Evolutionary conservation across 768 basidiomycete genomes (phyloP).

Genomic region (Boletus subcaerulescens): DNA sequence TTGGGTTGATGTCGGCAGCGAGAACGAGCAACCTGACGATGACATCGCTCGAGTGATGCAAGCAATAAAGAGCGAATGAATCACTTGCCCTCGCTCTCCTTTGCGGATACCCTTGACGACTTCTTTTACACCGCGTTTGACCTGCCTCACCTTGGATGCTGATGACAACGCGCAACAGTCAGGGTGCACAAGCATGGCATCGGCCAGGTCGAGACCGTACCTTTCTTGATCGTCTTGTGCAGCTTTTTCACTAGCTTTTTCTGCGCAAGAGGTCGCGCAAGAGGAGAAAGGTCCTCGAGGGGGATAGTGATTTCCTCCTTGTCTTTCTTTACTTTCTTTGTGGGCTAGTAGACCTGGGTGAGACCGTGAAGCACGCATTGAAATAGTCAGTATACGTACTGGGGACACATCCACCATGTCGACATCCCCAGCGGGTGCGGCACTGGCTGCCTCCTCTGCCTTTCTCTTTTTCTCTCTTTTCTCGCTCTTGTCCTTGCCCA

Average conservation of each 20-base stretch:
- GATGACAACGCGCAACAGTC: not conserved
- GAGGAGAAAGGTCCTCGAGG: conserved; percentile 84
- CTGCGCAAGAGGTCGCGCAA: conserved; percentile 90
- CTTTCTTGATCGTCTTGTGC: conserved; percentile 93
- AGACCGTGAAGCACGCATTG: conserved; percentile 31
- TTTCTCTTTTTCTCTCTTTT: conserved; percentile 74
- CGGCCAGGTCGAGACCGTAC: conserved; percentile 33
- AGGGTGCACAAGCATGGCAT: not conserved
- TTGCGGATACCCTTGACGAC: conserved; percentile 97
- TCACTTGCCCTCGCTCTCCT: conserved; percentile 88
- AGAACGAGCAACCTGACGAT: conserved; percentile 73
- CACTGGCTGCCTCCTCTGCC: conserved; percentile 30
- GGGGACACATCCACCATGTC: conserved; percentile 41
- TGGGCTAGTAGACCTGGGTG: conserved; percentile 28
- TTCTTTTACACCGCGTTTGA: conserved; percentile 98
- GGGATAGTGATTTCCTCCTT: conserved; percentile 62
- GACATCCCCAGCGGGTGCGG: conserved; percentile 41
- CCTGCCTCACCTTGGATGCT: conserved; percentile 94
- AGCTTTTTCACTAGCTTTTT: conserved; percentile 93
- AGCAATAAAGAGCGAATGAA: conserved; percentile 1
- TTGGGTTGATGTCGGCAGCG: conserved; percentile 95
- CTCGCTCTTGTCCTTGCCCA: conserved; percentile 75
- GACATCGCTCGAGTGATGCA: conserved; percentile 4
- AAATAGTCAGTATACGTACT: conserved; percentile 20
- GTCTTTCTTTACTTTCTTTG: conserved; percentile 64